phyloP scores from a whole-genome alignment of 2,329 filamentous ascomycete genomes.

The Alternaria sp. region DNA sequence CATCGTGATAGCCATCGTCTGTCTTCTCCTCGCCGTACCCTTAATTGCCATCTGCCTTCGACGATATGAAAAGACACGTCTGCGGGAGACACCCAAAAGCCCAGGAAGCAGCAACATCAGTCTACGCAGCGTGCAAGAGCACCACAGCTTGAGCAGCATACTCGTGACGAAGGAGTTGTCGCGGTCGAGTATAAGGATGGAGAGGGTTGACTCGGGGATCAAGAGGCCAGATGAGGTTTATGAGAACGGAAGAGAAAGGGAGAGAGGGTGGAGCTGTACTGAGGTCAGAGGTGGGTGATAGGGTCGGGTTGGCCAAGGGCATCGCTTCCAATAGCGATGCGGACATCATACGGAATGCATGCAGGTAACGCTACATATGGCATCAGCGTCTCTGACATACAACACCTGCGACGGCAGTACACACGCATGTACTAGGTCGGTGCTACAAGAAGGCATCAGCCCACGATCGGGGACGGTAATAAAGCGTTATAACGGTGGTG shows the following conservation, averaged over 20 bases:
- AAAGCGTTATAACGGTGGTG: neutral
- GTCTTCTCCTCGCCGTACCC: constrained; percentile 30
- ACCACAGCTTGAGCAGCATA: constrained; percentile 32
- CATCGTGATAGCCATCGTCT: constrained; percentile 31
- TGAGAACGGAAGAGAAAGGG: constrained; percentile 14
- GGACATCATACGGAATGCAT: neutral
- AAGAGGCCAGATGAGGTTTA: constrained; percentile 23
- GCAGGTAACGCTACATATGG: neutral
- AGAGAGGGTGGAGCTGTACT: constrained; percentile 28
- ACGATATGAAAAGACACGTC: constrained; percentile 30
- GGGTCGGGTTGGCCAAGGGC: neutral
- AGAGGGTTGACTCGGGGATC: constrained; percentile 16
- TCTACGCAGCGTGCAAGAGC: constrained; percentile 24
- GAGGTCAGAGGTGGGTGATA: constrained; percentile 27
- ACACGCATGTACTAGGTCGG: neutral
- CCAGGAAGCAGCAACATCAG: constrained; percentile 15
- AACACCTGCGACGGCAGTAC: neutral
- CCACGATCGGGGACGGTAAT: neutral
- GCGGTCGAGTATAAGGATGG: constrained; percentile 30
- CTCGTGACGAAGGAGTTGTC: constrained; percentile 35
- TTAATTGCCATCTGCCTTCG: constrained; percentile 31
- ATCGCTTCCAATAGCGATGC: neutral
- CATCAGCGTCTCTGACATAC: neutral
- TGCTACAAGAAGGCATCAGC: neutral
- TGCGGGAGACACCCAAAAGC: constrained; percentile 26